Conservation (phyloP, 306 rosid genomes). For the Prinsepia uniflora region DNA sequence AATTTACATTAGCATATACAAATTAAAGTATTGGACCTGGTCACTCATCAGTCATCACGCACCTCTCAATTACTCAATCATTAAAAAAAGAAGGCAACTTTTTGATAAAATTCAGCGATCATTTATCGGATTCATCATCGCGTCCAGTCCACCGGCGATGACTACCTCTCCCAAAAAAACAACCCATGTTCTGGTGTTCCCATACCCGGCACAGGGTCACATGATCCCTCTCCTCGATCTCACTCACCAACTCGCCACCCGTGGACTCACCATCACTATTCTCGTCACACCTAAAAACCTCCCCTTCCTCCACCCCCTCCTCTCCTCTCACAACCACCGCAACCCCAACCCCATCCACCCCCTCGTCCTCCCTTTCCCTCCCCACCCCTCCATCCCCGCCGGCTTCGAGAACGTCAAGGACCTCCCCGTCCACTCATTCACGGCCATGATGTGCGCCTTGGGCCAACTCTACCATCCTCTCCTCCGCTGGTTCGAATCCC, state of each 20-base stretch:
- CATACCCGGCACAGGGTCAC: slow-evolving; percentile 27
- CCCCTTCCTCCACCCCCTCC: slow-evolving; percentile 19
- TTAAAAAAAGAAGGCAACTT: no score
- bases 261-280: slow-evolving; percentile 22
- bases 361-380: slow-evolving; percentile 37
- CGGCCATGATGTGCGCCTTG: slow-evolving; percentile 27
- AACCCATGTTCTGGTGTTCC: slow-evolving; percentile 15
- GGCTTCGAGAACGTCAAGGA: slow-evolving; percentile 48
- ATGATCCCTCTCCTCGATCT: slow-evolving; percentile 29
- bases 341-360: slow-evolving; percentile 8
- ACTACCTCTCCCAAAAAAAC: neutral
- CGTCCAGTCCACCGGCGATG: neutral
- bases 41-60: no score
- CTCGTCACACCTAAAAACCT: slow-evolving; percentile 31
- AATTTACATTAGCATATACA: no score
- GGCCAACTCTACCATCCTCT: slow-evolving; percentile 31
- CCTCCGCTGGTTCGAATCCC: slow-evolving; percentile 29
- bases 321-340: neutral
- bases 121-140: neutral
- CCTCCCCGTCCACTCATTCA: slow-evolving; percentile 15
- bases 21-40: no score
- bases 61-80: no score
- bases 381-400: slow-evolving; percentile 38
- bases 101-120: no score
- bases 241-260: slow-evolving; percentile 9